phyloP scores from a whole-genome alignment of 1,284 basidiomycete species.

The Acaromyces ingoldii region DNA sequence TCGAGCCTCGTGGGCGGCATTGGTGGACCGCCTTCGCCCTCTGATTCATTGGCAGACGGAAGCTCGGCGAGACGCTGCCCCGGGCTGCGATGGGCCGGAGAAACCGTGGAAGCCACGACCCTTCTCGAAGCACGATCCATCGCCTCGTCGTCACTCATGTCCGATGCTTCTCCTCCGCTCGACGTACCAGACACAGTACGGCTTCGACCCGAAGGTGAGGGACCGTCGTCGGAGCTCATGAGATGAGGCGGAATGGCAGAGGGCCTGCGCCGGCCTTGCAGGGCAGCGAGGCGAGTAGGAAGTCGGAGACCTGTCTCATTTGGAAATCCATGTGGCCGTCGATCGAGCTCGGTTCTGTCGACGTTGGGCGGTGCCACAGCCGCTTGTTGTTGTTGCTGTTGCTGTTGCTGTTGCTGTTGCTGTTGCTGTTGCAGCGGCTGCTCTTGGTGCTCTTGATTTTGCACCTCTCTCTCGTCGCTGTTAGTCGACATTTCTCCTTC shows the following conservation, averaged over 20 bases:
- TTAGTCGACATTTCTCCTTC: too few relatives aligned
- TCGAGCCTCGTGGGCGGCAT: slow-evolving; percentile 31
- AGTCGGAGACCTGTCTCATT: too few relatives aligned
- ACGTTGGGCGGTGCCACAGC: too few relatives aligned
- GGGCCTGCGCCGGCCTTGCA: not conserved
- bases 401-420: not conserved
- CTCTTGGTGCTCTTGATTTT: not conserved
- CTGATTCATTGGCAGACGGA: slow-evolving; percentile 10
- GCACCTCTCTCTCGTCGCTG: too few relatives aligned
- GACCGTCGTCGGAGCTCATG: not conserved
- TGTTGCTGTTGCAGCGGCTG: not conserved
- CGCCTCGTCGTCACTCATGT: slow-evolving; percentile 40
- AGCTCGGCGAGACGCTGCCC: slow-evolving; percentile 12
- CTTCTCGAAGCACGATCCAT: slow-evolving; percentile 26
- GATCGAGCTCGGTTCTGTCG: too few relatives aligned
- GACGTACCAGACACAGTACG: not conserved
- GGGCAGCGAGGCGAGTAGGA: not conserved
- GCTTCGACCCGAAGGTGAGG: not conserved
- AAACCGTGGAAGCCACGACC: slow-evolving; percentile 20
- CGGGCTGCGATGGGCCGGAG: slow-evolving; percentile 18
- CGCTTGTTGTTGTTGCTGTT: not conserved
- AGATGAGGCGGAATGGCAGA: slow-evolving; percentile 5
- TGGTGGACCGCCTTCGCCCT: slow-evolving; percentile 4
- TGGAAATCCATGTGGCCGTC: too few relatives aligned
- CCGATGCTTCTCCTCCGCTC: slow-evolving; percentile 21